Conservation (phyloP, 176 grass and related monocot species). For the Puccinellia tenuiflora region DNA sequence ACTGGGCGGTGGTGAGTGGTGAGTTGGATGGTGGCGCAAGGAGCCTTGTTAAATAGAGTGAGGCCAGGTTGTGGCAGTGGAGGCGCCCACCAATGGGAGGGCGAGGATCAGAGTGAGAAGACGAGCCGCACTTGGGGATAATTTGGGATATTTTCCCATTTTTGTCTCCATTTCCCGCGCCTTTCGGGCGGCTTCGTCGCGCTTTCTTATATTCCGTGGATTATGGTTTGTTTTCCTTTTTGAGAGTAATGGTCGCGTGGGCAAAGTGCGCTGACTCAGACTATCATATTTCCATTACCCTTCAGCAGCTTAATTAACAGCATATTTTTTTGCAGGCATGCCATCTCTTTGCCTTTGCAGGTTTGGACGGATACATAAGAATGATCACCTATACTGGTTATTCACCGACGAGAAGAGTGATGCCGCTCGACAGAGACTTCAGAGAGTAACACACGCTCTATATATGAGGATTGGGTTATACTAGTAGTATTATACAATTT, state of each 20-base stretch:
- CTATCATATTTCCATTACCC: background rate
- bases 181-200: constrained; percentile 22
- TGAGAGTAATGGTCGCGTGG: constrained; percentile 10
- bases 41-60: constrained; percentile 36
- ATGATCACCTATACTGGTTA: too few relatives aligned
- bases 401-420: background rate
- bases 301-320: too few relatives aligned
- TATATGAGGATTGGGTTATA: background rate
- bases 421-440: background rate
- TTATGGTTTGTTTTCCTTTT: constrained; percentile 24
- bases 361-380: background rate
- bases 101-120: background rate
- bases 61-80: background rate
- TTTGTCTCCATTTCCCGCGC: background rate
- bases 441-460: background rate
- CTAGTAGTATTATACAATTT: background rate
- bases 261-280: constrained; percentile 5
- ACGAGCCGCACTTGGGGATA: background rate
- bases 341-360: background rate
- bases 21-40: constrained; percentile 17
- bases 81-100: constrained; percentile 6
- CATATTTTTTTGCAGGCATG: too few relatives aligned
- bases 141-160: constrained; percentile 18
- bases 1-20: background rate
- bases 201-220: constrained; percentile 15